phyloP scores from a whole-genome alignment of 2,329 filamentous ascomycete genomes.

The Cladosporium sp. region DNA sequence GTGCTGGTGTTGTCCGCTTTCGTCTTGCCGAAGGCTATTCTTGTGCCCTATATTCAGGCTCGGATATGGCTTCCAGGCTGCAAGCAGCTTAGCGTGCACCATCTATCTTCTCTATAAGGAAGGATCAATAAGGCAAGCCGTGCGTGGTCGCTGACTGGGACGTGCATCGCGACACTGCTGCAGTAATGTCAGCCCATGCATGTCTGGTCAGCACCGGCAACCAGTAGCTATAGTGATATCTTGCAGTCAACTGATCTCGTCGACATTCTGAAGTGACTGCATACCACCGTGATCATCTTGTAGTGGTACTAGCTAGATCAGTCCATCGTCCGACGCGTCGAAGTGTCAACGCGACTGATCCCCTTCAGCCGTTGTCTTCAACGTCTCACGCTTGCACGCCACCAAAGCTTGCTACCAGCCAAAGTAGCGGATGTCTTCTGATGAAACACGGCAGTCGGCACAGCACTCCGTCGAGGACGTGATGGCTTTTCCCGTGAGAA shows the following conservation, averaged over 20 bases:
- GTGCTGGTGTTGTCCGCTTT: neutral
- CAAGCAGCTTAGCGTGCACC: constrained; percentile 1
- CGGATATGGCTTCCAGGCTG: neutral
- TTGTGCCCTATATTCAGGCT: neutral
- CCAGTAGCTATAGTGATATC: constrained; percentile 3
- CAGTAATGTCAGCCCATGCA: neutral
- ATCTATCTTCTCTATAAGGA: neutral
- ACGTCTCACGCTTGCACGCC: neutral
- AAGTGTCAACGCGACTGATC: neutral
- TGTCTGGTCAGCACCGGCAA: neutral
- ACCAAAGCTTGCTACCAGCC: neutral
- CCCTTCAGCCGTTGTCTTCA: neutral
- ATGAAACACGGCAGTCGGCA: neutral
- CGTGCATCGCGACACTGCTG: neutral
- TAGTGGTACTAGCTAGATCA: no score
- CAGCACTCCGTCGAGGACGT: neutral
- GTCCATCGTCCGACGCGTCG: neutral
- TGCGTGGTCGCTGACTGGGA: neutral
- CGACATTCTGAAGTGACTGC: neutral
- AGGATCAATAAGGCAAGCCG: neutral
- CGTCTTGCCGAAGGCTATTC: neutral
- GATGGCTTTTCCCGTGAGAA: neutral
- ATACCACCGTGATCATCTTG: neutral
- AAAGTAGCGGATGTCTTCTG: neutral
- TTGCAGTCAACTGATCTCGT: neutral